phyloP scores from a whole-genome alignment of 768 basidiomycete species.

The Leucosporidium creatinivorum region DNA sequence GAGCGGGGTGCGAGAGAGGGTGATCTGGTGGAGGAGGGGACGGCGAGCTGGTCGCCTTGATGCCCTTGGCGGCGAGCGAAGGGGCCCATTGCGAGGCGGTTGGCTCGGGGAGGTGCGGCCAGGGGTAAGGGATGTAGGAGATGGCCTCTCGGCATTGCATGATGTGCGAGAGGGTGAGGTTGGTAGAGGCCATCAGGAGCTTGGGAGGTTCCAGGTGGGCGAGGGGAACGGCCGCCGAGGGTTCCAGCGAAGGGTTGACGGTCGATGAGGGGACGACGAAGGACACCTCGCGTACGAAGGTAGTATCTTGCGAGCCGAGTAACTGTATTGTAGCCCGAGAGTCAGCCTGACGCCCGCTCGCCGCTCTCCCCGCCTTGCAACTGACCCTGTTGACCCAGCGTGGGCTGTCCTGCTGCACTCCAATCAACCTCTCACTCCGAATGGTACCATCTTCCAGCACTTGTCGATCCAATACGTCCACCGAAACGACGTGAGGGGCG shows the following conservation, averaged over 20 bases:
- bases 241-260: not conserved
- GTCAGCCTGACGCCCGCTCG: not conserved
- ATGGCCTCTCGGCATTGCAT: conserved; percentile 32
- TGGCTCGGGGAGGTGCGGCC: conserved; percentile 19
- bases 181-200: conserved; percentile 32
- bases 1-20: conserved; percentile 26
- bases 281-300: conserved; percentile 31
- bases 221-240: not conserved
- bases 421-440: conserved; percentile 28
- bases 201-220: conserved; percentile 29
- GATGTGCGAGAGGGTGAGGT: conserved; percentile 27
- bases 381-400: conserved; percentile 28
- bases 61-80: not conserved
- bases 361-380: not conserved
- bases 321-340: conserved; percentile 3
- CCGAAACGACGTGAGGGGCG: conserved; percentile 30
- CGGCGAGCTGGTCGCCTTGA: not conserved
- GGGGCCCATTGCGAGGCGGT: not conserved
- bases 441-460: conserved; percentile 28
- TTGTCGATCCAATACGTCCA: conserved; percentile 25
- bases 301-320: conserved; percentile 26
- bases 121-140: conserved; percentile 31
- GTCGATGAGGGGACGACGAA: conserved; percentile 30
- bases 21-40: conserved; percentile 3
- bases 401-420: conserved; percentile 30